A percentile compares a stretch with the other conserved stretches of the same genome.
phyloP scores from a whole-genome alignment of 1,139 yeast genomes.

The Suhomyces ambrosiae region DNA sequence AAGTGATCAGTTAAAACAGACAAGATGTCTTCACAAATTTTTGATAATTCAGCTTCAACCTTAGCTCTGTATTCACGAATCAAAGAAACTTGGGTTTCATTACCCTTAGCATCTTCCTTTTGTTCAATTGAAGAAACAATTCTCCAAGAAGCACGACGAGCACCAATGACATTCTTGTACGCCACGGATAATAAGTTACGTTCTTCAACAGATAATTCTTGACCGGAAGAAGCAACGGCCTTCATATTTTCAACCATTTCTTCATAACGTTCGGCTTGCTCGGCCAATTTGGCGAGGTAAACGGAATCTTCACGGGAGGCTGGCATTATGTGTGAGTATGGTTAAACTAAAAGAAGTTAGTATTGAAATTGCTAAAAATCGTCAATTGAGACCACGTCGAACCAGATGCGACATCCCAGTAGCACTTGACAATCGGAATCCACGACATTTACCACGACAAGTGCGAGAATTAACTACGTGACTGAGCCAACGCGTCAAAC shows the following conservation, averaged over 20 bases:
- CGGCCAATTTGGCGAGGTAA: slow-evolving; percentile 97
- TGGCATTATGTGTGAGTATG: slow-evolving; percentile 50
- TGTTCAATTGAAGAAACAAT: slow-evolving; percentile 96
- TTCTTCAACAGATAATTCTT: slow-evolving; percentile 95
- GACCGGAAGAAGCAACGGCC: slow-evolving; percentile 94
- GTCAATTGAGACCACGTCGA: slow-evolving; percentile 5
- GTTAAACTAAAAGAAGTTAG: slow-evolving; percentile 11
- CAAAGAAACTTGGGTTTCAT: slow-evolving; percentile 81
- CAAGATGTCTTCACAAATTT: slow-evolving; percentile 92
- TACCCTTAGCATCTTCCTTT: slow-evolving; percentile 96
- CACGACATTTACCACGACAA: slow-evolving; percentile 8
- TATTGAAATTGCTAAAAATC: slow-evolving; percentile 4
- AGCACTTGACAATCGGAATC: slow-evolving; percentile 7
- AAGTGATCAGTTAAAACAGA: slow-evolving; percentile 85
- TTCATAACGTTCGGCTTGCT: slow-evolving; percentile 99
- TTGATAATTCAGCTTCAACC: slow-evolving; percentile 90
- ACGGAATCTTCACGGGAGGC: slow-evolving; percentile 97
- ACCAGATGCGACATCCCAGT: slow-evolving; percentile 6
- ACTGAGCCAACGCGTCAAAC: slow-evolving; percentile 3
- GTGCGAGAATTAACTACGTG: slow-evolving; percentile 4
- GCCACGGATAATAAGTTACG: slow-evolving; percentile 97
- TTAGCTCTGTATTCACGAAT: slow-evolving; percentile 94
- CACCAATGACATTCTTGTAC: slow-evolving; percentile 97
- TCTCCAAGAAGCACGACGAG: slow-evolving; percentile 99
- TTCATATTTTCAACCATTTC: slow-evolving; percentile 99